phyloP scores from a whole-genome alignment of 1,284 basidiomycete species.

The Cryptococcus wingfieldii region DNA sequence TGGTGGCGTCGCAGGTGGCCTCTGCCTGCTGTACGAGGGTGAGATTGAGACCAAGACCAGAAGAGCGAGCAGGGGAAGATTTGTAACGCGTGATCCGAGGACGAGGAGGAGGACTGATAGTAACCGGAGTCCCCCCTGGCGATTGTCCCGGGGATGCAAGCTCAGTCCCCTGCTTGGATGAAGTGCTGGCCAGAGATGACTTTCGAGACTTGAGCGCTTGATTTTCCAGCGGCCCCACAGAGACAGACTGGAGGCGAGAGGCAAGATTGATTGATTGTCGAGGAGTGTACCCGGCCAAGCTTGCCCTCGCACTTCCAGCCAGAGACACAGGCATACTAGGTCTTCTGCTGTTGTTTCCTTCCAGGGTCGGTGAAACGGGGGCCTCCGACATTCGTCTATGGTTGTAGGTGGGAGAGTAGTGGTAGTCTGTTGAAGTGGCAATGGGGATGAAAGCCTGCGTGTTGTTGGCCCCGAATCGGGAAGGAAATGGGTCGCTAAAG shows the following conservation, averaged over 20 bases:
- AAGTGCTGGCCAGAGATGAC: too few species aligned
- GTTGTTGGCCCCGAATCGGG: neutral
- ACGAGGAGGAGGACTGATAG: constrained; percentile 4
- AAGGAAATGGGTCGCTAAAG: constrained; percentile 22
- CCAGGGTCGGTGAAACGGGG: neutral
- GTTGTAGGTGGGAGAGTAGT: constrained; percentile 15
- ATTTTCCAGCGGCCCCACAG: too few species aligned
- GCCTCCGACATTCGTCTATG: constrained; percentile 17
- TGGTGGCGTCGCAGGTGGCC: neutral
- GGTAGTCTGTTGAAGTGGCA: constrained; percentile 20
- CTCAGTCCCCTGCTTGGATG: too few species aligned
- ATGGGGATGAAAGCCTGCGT: constrained; percentile 7
- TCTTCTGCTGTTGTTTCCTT: constrained; percentile 5
- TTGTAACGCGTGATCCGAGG: constrained; percentile 25
- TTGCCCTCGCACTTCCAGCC: neutral
- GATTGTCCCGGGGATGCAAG: neutral
- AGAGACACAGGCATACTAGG: constrained; percentile 7
- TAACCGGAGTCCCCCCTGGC: neutral
- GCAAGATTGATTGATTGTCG: neutral
- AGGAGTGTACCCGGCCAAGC: constrained; percentile 5
- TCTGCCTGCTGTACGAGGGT: constrained; percentile 8
- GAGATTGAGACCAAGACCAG: constrained; percentile 25
- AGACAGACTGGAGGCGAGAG: too few species aligned
- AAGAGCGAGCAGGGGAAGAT: constrained; percentile 21
- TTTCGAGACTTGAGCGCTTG: too few species aligned